These are phyloP conservation scores for Kwoniella dejecticola DNA, from an alignment of 768 basidiomycete genomes.

Conservation along the genomic window DNA sequence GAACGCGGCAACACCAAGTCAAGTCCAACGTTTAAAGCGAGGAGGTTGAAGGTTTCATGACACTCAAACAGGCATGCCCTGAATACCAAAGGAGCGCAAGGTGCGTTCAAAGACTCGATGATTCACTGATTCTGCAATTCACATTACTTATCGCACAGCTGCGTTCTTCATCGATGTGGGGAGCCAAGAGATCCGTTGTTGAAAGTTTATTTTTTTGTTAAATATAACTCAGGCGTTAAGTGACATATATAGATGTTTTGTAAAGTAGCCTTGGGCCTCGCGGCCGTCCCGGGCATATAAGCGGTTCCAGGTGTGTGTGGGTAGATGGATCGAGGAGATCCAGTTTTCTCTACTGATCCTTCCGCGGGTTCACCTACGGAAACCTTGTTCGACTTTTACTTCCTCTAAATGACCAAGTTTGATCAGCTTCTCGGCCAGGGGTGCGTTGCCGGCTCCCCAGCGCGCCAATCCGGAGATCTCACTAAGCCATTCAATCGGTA, in stretches of 20 bases:
- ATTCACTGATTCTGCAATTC: slow-evolving; percentile 67
- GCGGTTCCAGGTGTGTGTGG: slow-evolving; percentile 60
- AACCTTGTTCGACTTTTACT: slow-evolving; percentile 82
- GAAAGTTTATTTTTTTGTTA: slow-evolving; percentile 59
- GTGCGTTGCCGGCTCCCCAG: slow-evolving; percentile 64
- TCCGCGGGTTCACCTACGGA: slow-evolving; percentile 81
- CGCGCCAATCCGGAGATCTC: slow-evolving; percentile 79
- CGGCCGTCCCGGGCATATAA: slow-evolving; percentile 2
- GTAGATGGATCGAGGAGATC: slow-evolving; percentile 46
- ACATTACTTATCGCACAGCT: slow-evolving; percentile 79
- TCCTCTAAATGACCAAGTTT: slow-evolving; percentile 83
- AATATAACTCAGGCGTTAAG: slow-evolving; percentile 43
- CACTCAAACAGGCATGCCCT: slow-evolving; percentile 69
- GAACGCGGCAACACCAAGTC: slow-evolving; percentile 42
- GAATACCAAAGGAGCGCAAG: slow-evolving; percentile 77
- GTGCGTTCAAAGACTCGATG: slow-evolving; percentile 64
- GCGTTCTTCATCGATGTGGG: slow-evolving; percentile 78
- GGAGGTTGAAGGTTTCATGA: slow-evolving; percentile 56
- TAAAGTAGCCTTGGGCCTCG: slow-evolving; percentile 17
- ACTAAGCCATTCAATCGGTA: slow-evolving; percentile 90
- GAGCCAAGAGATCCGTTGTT: slow-evolving; percentile 75
- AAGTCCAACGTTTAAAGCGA: slow-evolving; percentile 25
- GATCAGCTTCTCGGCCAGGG: slow-evolving; percentile 66
- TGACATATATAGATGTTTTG: slow-evolving; percentile 33
- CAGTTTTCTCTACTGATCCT: slow-evolving; percentile 63